Evolutionary conservation across 345 rosid genomes (phyloP).

Genomic region (Pugionium cornutum): DNA sequence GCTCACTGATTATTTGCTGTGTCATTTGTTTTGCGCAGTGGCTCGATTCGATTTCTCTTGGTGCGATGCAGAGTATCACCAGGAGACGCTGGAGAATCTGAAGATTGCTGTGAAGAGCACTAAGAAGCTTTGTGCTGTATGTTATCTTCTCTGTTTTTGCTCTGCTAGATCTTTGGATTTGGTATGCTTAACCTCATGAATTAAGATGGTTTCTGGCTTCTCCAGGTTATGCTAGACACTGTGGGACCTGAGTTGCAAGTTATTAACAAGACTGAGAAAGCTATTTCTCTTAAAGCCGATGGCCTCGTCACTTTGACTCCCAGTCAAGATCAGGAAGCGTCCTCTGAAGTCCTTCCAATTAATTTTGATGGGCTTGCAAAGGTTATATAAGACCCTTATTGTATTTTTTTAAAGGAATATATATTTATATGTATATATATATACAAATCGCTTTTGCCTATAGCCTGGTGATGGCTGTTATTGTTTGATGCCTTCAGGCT

Average conservation of each 20-base stretch:
- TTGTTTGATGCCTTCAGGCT: conserved; percentile 51
- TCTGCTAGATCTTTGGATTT: background rate
- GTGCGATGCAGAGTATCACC: conserved; percentile 75
- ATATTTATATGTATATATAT: background rate
- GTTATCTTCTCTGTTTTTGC: conserved; percentile 17
- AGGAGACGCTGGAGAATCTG: conserved; percentile 75
- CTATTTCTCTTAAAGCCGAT: conserved; percentile 74
- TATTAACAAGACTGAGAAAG: conserved; percentile 61
- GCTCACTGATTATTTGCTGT: background rate
- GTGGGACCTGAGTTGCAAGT: conserved; percentile 74
- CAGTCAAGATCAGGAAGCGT: conserved; percentile 64
- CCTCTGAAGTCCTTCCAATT: conserved; percentile 75
- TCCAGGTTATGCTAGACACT: conserved; percentile 54
- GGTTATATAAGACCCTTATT: conserved; percentile 44
- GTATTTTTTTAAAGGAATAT: background rate
- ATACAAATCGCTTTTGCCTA: background rate
- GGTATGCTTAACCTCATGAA: conserved; percentile 4
- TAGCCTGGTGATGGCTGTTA: conserved; percentile 19
- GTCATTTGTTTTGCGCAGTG: conserved; percentile 43
- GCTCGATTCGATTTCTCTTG: conserved; percentile 92
- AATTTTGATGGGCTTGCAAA: conserved; percentile 79
- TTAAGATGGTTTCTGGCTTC: conserved; percentile 16
- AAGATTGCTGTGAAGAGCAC: conserved; percentile 69
- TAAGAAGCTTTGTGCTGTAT: conserved; percentile 86
- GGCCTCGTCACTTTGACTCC: conserved; percentile 75